Evolutionary conservation across 202 grass and related monocot genomes (phyloP).

Genomic region (Zoysia matrella): DNA sequence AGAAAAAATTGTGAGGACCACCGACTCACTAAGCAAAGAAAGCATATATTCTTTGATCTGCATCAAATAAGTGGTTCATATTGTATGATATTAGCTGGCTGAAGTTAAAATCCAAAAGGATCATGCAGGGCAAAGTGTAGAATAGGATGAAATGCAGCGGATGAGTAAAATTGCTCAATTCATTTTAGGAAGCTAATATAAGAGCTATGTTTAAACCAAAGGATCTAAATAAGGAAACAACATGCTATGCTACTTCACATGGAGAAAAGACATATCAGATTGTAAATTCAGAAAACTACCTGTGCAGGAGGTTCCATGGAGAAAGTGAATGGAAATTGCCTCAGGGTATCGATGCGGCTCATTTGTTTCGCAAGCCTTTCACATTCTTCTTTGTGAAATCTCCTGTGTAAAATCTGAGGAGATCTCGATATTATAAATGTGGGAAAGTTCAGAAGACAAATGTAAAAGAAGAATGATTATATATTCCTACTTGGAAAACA

Average conservation of each 20-base stretch:
- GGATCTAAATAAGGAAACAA: slow-evolving; percentile 15
- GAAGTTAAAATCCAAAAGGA: too few species aligned
- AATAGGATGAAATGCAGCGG: too few species aligned
- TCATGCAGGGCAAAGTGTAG: neutral
- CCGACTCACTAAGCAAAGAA: slow-evolving; percentile 22
- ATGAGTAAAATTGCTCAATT: neutral
- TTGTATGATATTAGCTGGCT: neutral
- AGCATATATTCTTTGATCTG: slow-evolving; percentile 18
- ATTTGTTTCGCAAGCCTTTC: slow-evolving; percentile 84
- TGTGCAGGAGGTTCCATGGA: slow-evolving; percentile 39
- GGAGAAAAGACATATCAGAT: neutral
- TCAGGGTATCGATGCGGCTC: slow-evolving; percentile 48
- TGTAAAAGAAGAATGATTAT: slow-evolving; percentile 18
- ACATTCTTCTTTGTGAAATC: slow-evolving; percentile 85
- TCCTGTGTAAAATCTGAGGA: slow-evolving; percentile 76
- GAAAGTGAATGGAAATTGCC: slow-evolving; percentile 86
- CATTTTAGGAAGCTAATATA: slow-evolving; percentile 25
- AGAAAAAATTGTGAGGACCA: slow-evolving; percentile 44
- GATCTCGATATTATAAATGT: slow-evolving; percentile 14
- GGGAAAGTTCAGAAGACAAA: slow-evolving; percentile 4
- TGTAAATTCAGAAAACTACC: slow-evolving; percentile 45
- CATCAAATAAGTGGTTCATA: neutral
- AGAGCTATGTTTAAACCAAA: neutral
- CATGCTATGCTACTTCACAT: neutral
- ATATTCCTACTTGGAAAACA: neutral